Evolutionary conservation across 352 stramenopile genomes (phyloP), one percentile per base, ranked within the genome.

Genomic region (Phytophthora sp.): DNA sequence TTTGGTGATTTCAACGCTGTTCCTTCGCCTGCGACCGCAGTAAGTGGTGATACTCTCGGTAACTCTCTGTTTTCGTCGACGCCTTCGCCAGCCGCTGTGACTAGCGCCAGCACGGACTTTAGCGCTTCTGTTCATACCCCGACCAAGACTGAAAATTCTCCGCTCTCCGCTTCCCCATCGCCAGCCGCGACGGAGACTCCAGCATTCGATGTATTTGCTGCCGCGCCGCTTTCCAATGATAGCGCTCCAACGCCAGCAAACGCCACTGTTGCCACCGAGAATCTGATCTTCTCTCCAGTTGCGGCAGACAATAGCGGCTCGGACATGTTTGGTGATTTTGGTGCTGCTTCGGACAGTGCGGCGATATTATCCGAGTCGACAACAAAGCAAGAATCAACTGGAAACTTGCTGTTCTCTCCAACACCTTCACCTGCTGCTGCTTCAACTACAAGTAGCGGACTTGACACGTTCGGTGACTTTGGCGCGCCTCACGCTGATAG

Each of bases 1-100:
- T 77, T 80, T 33, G 63, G 46, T 44, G 73, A 65, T 23, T 69
- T 71, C 45, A 63, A 63, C 33, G 24, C 60, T 35, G 56, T 60
- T 15, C 45, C 30, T 21, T 53, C 63, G 13, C 47, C 59, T 42
- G 56, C 41, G n/a, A 27, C 58, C 31, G 21, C 23, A 12, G 23
- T 49, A 33, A 39, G 15, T 27, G 39, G 23, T 45, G 67, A 67
- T 39, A 29, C 23, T 29, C 38, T 38, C 6, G 36, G 35, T 27
- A 42, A 69, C 18, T 61, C 56, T 15, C 42, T 16, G 20, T 64
- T 67, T 61, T 70, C 58, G 13, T 38, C 55, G 16, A 35, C 13
- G 1, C 26, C 58, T 26, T 67, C 65, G 16, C 42, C 69, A 57
- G 65, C 50, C 47, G 59, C 46, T 57, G 59, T 31, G 21, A 35